phyloP scores from a whole-genome alignment of 345 rosid genomes.

The Dipteronia sinensis region DNA sequence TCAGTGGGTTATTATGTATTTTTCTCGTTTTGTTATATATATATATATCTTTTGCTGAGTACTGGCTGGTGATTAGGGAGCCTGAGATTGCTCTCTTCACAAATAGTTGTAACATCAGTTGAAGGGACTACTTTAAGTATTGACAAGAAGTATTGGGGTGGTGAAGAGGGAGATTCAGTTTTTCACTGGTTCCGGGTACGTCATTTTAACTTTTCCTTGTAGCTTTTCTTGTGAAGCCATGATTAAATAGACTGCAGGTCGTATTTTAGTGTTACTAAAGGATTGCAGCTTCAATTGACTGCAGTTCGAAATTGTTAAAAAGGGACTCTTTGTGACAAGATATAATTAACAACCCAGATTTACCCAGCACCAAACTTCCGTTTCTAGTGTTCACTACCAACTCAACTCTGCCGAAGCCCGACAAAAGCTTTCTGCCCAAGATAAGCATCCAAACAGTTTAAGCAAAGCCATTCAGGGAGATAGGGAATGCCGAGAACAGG shows the following conservation, averaged over 20 bases:
- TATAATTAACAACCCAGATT: too few species aligned
- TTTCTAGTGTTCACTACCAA: too few species aligned
- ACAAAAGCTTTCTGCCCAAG: too few species aligned
- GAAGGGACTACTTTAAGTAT: constrained; percentile 69
- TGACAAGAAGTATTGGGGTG: constrained; percentile 95
- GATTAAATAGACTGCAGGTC: not conserved
- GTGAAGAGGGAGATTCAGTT: constrained; percentile 90
- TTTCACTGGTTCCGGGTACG: constrained; percentile 89
- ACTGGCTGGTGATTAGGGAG: constrained; percentile 60
- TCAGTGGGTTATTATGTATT: not conserved
- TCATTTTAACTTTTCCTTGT: constrained; percentile 11
- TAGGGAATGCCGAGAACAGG: too few species aligned
- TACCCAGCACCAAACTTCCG: too few species aligned
- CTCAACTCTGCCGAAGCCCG: too few species aligned
- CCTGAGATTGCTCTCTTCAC: constrained; percentile 78
- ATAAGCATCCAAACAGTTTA: too few species aligned
- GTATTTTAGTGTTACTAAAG: not conserved
- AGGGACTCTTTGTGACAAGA: too few species aligned
- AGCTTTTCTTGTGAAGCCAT: constrained; percentile 11
- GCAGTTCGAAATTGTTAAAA: too few species aligned
- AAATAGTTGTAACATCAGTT: constrained; percentile 63
- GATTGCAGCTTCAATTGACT: constrained; percentile 7
- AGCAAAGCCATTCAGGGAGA: too few species aligned
- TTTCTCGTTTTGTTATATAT: not conserved
- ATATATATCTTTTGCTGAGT: constrained; percentile 11